Evolutionary conservation across 1,139 yeast species (phyloP).

Genomic region (Kurtzmaniella quercitrusa): DNA sequence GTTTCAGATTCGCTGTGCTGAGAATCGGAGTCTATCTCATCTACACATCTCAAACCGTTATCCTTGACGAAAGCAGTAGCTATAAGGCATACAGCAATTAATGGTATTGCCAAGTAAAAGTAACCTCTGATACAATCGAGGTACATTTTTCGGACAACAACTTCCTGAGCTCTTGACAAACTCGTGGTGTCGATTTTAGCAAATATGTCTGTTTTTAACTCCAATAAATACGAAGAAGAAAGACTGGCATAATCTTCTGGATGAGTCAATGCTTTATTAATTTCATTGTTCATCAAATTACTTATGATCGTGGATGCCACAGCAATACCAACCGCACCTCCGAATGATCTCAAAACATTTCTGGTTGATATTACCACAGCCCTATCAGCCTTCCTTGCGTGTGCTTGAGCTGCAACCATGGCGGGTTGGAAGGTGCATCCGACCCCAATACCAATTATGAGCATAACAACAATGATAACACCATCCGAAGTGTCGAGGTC

Average conservation of each 20-base stretch:
- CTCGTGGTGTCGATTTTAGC: conserved; percentile 13
- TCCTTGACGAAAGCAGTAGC: conserved; percentile 35
- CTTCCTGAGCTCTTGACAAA: conserved; percentile 19
- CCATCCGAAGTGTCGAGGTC: conserved; percentile 27
- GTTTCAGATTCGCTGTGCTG: not conserved
- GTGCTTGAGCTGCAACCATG: conserved; percentile 54
- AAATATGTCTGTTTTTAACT: conserved; percentile 18
- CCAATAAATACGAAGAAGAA: conserved; percentile 13
- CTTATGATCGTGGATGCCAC: conserved; percentile 23
- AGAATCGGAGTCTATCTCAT: conserved; percentile 17
- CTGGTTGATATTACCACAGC: conserved; percentile 55
- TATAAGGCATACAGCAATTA: conserved; percentile 36
- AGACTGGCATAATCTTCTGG: conserved; percentile 5
- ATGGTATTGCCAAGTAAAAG: conserved; percentile 38
- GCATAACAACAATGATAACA: conserved; percentile 28
- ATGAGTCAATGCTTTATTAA: conserved; percentile 11
- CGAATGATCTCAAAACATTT: conserved; percentile 49
- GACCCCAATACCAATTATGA: conserved; percentile 45
- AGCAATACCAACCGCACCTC: conserved; percentile 45
- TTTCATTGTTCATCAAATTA: conserved; percentile 12
- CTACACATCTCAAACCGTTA: conserved; percentile 35
- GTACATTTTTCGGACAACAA: conserved; percentile 25
- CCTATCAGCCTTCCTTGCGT: conserved; percentile 45
- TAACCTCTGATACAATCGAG: conserved; percentile 34
- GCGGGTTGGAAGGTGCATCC: conserved; percentile 34